Base-by-base conservation (phyloP, 148 eudicot species). In the Suaeda aralocaspica region DNA sequence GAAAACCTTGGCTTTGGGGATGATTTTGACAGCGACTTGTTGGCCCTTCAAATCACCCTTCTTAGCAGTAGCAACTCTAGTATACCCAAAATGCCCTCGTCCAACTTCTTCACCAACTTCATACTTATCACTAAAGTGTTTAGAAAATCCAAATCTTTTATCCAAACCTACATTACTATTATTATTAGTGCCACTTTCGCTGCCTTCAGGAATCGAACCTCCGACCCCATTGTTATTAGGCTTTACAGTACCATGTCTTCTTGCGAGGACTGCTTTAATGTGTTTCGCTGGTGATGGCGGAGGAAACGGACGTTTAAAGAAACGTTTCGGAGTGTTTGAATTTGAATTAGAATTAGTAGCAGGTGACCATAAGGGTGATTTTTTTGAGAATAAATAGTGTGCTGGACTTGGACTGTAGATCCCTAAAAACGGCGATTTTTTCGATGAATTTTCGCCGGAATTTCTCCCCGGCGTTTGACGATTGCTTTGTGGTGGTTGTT, bases 241-340 rank as follows among this genome's bases (percentile, higher is more conserved):
- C 80, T 88, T 88, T 6, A 87, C 87, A 5, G 92, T 72, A 41
- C 96, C 96, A 2, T 86, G 91, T 66, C 98, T 48, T 69, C 88
- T 46, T 1, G 89, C 90, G 10, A 87, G 77, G 24, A 86, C 69
- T 14, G 91, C 84, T 72, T 72, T 81, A 11, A 93, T 90, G 67
- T 93, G 98, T 77, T 86, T 93, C 49, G 98, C 92, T 45, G 98
- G 98, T 2, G 98, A 93, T 19, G 98, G 89, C 8, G 98, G 97
- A 0, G 94, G 91, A 70, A 86, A 87, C 18, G 91, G 85, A 55
- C 83, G 55, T 67, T 78, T 87, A 58, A 93, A 83, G 75, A 90
- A 82, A 59, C 89, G 79, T 75, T 72, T 83, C 34, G 95, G 90
- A 26, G 91, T 82, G 46, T 86, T 76, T 25, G 89, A 82, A 66